These are phyloP conservation scores for Inonotus hispidus DNA, from an alignment of 1,284 basidiomycete genomes.

Conservation along the genomic window DNA sequence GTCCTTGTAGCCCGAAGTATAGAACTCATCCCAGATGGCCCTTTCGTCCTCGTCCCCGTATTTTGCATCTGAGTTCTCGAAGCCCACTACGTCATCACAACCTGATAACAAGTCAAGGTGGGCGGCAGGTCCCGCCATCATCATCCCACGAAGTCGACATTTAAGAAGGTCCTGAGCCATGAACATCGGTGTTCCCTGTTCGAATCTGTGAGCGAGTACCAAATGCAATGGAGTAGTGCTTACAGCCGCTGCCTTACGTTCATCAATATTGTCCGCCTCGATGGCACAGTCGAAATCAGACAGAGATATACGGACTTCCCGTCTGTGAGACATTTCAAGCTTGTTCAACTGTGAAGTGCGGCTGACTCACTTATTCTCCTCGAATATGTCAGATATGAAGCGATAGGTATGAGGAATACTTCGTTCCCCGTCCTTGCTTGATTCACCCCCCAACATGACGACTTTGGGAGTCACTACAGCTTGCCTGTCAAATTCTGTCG, in stretches of 20 bases:
- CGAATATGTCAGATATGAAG: background rate
- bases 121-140: background rate
- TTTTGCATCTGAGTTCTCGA: background rate
- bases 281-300: background rate
- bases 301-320: background rate
- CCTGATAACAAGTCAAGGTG: background rate
- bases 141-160: background rate
- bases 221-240: background rate
- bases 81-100: background rate
- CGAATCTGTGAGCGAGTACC: background rate
- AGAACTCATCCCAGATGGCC: background rate
- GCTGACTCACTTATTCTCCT: background rate
- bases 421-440: background rate
- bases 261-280: background rate
- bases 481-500: background rate
- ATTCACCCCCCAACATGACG: background rate
- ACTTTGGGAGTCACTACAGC: background rate
- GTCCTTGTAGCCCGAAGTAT: background rate
- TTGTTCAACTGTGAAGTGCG: background rate
- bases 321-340: background rate
- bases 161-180: background rate
- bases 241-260: background rate
- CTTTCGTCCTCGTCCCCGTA: background rate
- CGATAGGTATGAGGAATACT: background rate
- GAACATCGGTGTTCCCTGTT: background rate